Base-by-base conservation (phyloP, 2,329 filamentous ascomycete genomes). In the Nemania bipapillata region DNA sequence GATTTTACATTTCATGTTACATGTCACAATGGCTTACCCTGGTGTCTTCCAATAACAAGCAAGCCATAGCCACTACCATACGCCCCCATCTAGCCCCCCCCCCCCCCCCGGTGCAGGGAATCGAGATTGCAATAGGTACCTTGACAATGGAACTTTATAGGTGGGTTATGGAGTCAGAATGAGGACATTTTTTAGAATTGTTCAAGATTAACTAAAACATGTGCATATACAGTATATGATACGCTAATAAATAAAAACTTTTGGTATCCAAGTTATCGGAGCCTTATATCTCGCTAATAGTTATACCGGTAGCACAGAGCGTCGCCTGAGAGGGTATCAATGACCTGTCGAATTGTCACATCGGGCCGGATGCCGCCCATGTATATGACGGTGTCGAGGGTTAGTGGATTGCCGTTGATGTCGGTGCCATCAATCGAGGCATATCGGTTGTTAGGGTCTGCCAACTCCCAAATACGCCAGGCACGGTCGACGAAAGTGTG, bases 401-500 rank as follows among this genome's bases (percentile, higher is more conserved):
- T 54, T 3, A 72, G 26, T 7, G 70, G 42, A 17, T 66, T 66
- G 17, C 65, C 65, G 30, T 72, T 67, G 24, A 64, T 62, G 24
- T 72, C 70, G 0, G 61, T 68, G 52, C 70, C 70, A 28, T 70
- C 62, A 22, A 72, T 65, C 17, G 63, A 61, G 55, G 17, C 24
- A 26, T 70, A 70, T 35, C 70, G 67, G 59, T 65, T 67, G 24
- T 52, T 61, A 1, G 70, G 50, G 40, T 72, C 70, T 1, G 68
- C 68, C 12, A 69, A 8, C 17, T 72, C 64, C 70, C 70, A 72
- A 12, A 70, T 50, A 9, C 68, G 55, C 63, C 65, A 72, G 8
- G 49, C 63, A 22, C 70, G 70, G 42, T 72, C 70, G 17, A 72
- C 65, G 15, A 68, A 70, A 11, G 65, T 68, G 56, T 72, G 70